Percentiles rank a stretch among this genome's conserved stretches.
These are phyloP conservation scores for Saxophila tyrrhenica DNA, from an alignment of 495 filamentous ascomycete species.

Conservation along the genomic window DNA sequence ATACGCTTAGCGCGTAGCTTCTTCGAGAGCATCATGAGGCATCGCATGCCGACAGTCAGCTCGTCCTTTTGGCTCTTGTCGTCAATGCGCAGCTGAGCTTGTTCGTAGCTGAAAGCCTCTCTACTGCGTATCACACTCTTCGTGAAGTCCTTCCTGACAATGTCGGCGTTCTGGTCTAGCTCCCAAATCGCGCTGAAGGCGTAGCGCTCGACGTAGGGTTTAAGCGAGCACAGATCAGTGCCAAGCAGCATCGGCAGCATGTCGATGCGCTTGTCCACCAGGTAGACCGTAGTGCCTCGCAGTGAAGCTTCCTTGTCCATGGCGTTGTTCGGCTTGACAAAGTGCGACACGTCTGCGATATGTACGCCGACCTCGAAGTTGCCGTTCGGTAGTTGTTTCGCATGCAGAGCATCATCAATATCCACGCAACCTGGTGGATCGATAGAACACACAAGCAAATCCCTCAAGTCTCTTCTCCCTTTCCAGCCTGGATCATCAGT, in stretches of 20 bases:
- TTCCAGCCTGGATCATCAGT: constrained; percentile 74
- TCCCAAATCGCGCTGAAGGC: constrained; percentile 96
- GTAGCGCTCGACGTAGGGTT: constrained; percentile 94
- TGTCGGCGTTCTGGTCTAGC: constrained; percentile 69
- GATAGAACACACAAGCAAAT: constrained; percentile 88
- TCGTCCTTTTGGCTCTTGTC: constrained; percentile 76
- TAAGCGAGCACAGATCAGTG: constrained; percentile 91
- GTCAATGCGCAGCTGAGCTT: constrained; percentile 87
- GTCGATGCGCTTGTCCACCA: constrained; percentile 98
- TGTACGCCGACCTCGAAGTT: constrained; percentile 98
- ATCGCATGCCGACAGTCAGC: constrained; percentile 80
- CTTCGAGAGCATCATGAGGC: constrained; percentile 76
- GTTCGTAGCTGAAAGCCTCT: constrained; percentile 95
- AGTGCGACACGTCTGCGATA: constrained; percentile 96
- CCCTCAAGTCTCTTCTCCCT: constrained; percentile 68
- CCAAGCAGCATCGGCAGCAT: constrained; percentile 95
- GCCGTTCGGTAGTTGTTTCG: constrained; percentile 71
- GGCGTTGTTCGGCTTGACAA: constrained; percentile 90
- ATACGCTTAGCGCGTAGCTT: constrained; percentile 91
- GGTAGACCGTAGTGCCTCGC: constrained; percentile 90
- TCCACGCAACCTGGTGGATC: constrained; percentile 94
- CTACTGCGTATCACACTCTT: constrained; percentile 98
- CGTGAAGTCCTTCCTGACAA: constrained; percentile 71
- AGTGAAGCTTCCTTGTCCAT: constrained; percentile 94
- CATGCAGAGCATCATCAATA: constrained; percentile 95